Conservation (phyloP, 805 yeast species). For the Candida arabinofermentans region DNA sequence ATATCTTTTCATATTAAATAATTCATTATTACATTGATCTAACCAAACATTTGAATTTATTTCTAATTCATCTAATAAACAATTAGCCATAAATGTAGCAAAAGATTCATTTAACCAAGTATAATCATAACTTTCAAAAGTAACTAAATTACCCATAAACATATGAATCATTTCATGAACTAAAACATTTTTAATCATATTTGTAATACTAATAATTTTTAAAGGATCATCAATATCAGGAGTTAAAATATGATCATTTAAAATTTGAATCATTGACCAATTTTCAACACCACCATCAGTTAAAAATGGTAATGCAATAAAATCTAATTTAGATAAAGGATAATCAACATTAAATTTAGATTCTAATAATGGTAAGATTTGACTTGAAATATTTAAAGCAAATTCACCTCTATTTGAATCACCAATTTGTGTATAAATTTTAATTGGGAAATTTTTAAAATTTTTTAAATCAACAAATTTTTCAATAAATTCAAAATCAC, state of each 20-base stretch:
- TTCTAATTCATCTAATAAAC: constrained; percentile 28
- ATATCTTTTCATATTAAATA: constrained; percentile 28
- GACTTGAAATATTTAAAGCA: constrained; percentile 45
- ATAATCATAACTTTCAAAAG: constrained; percentile 64
- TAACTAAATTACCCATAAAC: constrained; percentile 69
- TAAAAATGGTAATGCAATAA: constrained; percentile 65
- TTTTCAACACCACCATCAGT: constrained; percentile 82
- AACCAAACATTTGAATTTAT: constrained; percentile 32
- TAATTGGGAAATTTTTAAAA: constrained; percentile 38
- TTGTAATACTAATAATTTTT: constrained; percentile 15
- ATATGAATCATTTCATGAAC: constrained; percentile 77
- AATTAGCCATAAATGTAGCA: constrained; percentile 65
- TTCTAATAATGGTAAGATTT: constrained; percentile 46
- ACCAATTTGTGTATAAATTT: constrained; percentile 54
- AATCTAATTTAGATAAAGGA: constrained; percentile 63
- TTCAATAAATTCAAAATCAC: constrained; percentile 57
- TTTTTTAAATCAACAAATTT: constrained; percentile 26
- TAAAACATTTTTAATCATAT: constrained; percentile 47
- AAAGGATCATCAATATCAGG: constrained; percentile 28
- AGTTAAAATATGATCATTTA: constrained; percentile 45
- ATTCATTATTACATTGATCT: constrained; percentile 25
- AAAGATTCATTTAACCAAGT: constrained; percentile 77
- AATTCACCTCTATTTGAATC: constrained; percentile 43
- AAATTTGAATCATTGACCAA: constrained; percentile 63
- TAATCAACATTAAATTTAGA: constrained; percentile 39